Evolutionary conservation across 306 rosid species (phyloP).

Genomic region (Inga leiocalycina): DNA sequence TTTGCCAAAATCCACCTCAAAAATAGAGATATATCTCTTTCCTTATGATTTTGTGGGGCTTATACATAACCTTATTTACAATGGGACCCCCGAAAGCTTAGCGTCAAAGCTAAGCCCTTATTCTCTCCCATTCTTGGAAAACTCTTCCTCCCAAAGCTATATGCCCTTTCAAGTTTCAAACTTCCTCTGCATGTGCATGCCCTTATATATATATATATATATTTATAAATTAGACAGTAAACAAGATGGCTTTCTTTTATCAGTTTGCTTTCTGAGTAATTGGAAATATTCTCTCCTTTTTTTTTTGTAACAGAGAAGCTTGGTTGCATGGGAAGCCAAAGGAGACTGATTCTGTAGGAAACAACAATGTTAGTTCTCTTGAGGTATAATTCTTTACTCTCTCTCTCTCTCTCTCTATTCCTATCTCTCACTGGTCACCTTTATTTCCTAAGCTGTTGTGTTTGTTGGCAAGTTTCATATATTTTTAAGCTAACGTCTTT

Average conservation of each 20-base stretch:
- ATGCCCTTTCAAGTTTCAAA: slow-evolving; percentile 49
- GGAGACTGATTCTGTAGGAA: slow-evolving; percentile 59
- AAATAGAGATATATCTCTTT: slow-evolving; percentile 63
- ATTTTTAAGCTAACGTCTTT: slow-evolving; percentile 31
- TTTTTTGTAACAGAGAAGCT: slow-evolving; percentile 79
- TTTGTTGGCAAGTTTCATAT: slow-evolving; percentile 8
- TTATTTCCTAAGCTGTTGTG: slow-evolving; percentile 32
- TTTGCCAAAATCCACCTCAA: slow-evolving; percentile 24
- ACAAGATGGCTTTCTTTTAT: slow-evolving; percentile 61
- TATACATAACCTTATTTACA: slow-evolving; percentile 38
- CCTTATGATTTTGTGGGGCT: slow-evolving; percentile 87
- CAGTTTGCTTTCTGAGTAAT: slow-evolving; percentile 55
- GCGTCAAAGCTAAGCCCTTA: slow-evolving; percentile 55
- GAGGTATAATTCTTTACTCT: slow-evolving; percentile 50
- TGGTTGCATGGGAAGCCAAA: slow-evolving; percentile 85
- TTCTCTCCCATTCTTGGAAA: slow-evolving; percentile 59
- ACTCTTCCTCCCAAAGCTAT: slow-evolving; percentile 53
- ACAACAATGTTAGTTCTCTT: slow-evolving; percentile 45
- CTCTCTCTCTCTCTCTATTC: not conserved
- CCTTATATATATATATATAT: not conserved
- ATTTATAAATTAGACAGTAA: slow-evolving; percentile 33
- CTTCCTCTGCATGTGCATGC: slow-evolving; percentile 46
- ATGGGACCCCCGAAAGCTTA: slow-evolving; percentile 67
- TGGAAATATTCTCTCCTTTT: slow-evolving; percentile 40
- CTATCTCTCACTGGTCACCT: not conserved